Evolutionary conservation across 2,329 filamentous ascomycete species (phyloP).

Genomic region (Claviceps capensis): DNA sequence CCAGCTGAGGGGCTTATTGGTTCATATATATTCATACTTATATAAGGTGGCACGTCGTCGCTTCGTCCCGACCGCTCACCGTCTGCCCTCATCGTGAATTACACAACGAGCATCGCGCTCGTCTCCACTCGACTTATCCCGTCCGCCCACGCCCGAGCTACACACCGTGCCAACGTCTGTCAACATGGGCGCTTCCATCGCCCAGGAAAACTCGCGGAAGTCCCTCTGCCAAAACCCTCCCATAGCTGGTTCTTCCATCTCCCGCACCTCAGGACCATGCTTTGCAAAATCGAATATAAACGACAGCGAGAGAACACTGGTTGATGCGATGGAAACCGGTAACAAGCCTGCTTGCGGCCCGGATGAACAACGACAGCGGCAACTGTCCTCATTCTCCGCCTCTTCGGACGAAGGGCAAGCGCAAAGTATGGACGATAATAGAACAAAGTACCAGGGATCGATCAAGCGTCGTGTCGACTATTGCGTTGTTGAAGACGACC

Average conservation of each 20-base stretch:
- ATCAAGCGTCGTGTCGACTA: conserved; percentile 9
- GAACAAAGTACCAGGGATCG: neutral
- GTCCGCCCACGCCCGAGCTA: neutral
- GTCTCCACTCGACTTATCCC: neutral
- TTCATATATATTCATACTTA: neutral
- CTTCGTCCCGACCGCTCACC: neutral
- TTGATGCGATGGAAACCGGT: neutral
- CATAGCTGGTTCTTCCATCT: neutral
- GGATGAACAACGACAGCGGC: neutral
- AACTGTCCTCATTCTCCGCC: neutral
- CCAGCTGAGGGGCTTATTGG: neutral
- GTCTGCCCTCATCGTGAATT: neutral
- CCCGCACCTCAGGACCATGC: neutral
- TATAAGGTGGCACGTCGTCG: no score
- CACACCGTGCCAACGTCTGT: conserved; percentile 2
- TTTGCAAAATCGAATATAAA: conserved; percentile 1
- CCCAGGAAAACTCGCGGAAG: neutral
- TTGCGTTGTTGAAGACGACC: conserved; percentile 6
- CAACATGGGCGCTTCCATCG: conserved; percentile 1
- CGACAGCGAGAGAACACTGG: conserved; percentile 5
- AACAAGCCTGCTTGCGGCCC: neutral
- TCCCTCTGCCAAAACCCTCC: neutral
- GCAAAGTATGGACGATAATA: neutral
- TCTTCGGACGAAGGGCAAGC: neutral
- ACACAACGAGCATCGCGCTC: neutral